Conservation (phyloP, 306 rosid genomes). For the Abrus pulchellus region DNA sequence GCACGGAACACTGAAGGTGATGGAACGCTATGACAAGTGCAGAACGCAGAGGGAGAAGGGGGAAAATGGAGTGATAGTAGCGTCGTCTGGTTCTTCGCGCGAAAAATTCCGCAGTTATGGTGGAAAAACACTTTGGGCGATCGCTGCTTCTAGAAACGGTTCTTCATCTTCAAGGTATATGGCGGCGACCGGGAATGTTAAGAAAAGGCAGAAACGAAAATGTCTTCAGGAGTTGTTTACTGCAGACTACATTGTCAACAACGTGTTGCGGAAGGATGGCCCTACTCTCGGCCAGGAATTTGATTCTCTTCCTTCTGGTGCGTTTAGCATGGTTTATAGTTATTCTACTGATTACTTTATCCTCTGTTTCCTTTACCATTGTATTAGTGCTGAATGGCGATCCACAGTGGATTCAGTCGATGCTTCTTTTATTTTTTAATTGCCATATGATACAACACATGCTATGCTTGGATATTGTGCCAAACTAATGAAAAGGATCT, state of each 20-base stretch:
- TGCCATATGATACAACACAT: background rate
- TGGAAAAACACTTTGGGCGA: slow-evolving; percentile 49
- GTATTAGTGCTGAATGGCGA: background rate
- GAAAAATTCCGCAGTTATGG: slow-evolving; percentile 24
- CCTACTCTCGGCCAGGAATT: slow-evolving; percentile 74
- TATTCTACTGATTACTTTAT: background rate
- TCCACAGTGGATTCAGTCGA: background rate
- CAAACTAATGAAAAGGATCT: background rate
- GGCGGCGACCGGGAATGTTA: slow-evolving; percentile 34
- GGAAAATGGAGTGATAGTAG: slow-evolving; percentile 44
- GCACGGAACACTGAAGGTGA: slow-evolving; percentile 53
- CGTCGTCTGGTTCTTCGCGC: slow-evolving; percentile 17
- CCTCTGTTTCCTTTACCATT: background rate
- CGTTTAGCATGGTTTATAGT: slow-evolving; percentile 45
- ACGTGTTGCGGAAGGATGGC: slow-evolving; percentile 67
- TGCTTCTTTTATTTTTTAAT: slow-evolving; percentile 1
- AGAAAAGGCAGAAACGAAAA: slow-evolving; percentile 47
- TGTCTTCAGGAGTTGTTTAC: slow-evolving; percentile 57
- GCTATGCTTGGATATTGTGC: background rate
- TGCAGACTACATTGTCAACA: slow-evolving; percentile 56
- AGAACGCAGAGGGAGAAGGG: slow-evolving; percentile 54
- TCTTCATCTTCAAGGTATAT: slow-evolving; percentile 41
- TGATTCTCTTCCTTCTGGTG: slow-evolving; percentile 67
- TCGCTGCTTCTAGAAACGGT: slow-evolving; percentile 47
- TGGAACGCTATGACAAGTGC: slow-evolving; percentile 55